phyloP scores from a whole-genome alignment of 768 basidiomycete genomes.

The Lentinula sp. region DNA sequence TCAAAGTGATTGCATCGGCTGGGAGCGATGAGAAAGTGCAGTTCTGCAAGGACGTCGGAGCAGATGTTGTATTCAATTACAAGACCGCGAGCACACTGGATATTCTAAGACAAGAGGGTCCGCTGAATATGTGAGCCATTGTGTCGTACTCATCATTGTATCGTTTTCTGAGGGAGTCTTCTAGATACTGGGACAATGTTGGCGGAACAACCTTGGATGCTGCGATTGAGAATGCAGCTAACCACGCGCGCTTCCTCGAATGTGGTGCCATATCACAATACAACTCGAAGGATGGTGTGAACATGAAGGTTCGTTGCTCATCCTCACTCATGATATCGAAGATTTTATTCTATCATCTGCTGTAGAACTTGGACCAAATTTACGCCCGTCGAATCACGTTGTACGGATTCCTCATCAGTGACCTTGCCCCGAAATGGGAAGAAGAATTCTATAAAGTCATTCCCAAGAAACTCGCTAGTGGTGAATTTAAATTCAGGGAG shows the following conservation, averaged over 20 bases:
- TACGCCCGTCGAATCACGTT: constrained; percentile 5
- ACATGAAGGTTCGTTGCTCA: neutral
- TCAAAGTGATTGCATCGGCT: constrained; percentile 66
- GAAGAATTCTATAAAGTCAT: constrained; percentile 24
- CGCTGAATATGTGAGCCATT: constrained; percentile 32
- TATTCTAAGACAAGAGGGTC: constrained; percentile 49
- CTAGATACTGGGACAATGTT: constrained; percentile 52
- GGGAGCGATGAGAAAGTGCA: constrained; percentile 71
- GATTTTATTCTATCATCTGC: neutral
- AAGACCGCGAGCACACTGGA: constrained; percentile 51
- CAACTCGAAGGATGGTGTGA: constrained; percentile 3
- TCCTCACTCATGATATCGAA: neutral
- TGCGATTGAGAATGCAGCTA: constrained; percentile 40
- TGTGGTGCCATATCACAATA: constrained; percentile 5
- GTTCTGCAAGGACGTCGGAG: constrained; percentile 54
- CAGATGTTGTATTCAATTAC: constrained; percentile 71
- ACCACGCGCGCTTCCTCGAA: constrained; percentile 42
- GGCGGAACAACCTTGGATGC: constrained; percentile 55
- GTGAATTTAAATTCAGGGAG: constrained; percentile 26
- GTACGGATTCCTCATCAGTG: constrained; percentile 28
- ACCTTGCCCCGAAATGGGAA: constrained; percentile 17
- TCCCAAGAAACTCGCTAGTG: constrained; percentile 21
- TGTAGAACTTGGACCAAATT: constrained; percentile 5
- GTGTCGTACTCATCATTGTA: neutral
- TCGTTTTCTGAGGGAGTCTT: neutral